Evolutionary conservation across 31 red algal species (phyloP), one percentile per base, ranked within the genome.

Genomic region (Odonthalia washingtoniensis): DNA sequence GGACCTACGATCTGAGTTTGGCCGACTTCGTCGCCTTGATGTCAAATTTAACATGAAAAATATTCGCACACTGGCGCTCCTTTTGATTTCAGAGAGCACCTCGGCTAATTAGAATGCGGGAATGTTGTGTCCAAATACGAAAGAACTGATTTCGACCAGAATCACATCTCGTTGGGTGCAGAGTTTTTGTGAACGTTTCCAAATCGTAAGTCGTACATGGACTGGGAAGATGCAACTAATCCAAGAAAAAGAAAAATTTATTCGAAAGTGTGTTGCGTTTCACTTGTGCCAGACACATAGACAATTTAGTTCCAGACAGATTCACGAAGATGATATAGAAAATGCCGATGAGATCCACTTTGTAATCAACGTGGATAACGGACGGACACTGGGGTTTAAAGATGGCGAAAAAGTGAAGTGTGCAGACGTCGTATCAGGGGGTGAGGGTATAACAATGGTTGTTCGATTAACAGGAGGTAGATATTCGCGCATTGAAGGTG

Each of bases 291-390:
- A 1, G 18, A 1, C 64, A 1, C 1, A 1, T 16, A 2, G 77
- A 38, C 37, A 38, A 1, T 68, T 82, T 68, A 2, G 26, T 0
- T 67, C 27, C 28, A 21, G 61, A 44, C 60, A 69, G 3, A 4
- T 3, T 2, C 2, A 68, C n/a, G n/a, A n/a, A n/a, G n/a, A n/a
- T n/a, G n/a, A n/a, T n/a, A n/a, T n/a, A n/a, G n/a, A n/a, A n/a
- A 82, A 82, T 33, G 63, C 63, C 28, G 57, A 82, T 46, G 79
- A 82, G 44, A 69, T 63, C n/a, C 53, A 69, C 17, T 16, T 67
- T 4, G 28, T 72, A 17, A 79, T 82, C 1, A 68, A 68, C 24
- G 4, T 82, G 2, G 37, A 82, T 43, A 68, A 82, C 38, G 62
- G 79, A 2, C 52, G 36, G 34, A 82, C 39, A 12, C 34, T 82